Percentiles rank a stretch among this genome's conserved stretches.
Conservation (phyloP, 2,329 filamentous ascomycete species). For the Sporothrix humicola region DNA sequence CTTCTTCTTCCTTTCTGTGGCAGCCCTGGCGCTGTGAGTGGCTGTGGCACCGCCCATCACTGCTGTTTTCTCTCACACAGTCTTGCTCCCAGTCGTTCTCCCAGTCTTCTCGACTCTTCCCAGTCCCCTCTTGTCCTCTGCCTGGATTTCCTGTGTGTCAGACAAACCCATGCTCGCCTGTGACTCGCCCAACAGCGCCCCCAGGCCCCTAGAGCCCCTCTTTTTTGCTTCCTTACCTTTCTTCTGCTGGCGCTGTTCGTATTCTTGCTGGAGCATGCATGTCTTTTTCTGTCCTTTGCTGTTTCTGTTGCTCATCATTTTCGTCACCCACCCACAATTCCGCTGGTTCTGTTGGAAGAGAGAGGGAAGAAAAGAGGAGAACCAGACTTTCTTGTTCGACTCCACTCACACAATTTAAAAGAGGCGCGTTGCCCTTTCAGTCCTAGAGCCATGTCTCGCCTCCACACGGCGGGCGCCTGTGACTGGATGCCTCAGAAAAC, state of each 20-base stretch:
- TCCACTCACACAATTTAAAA: constrained; percentile 26
- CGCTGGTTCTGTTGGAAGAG: background rate
- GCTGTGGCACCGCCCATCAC: constrained; percentile 33
- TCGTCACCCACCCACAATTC: constrained; percentile 28
- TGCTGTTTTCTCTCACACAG: background rate
- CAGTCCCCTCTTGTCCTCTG: constrained; percentile 20
- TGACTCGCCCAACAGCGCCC: constrained; percentile 31
- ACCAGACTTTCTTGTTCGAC: background rate
- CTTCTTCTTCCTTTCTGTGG: background rate
- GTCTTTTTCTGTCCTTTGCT: background rate
- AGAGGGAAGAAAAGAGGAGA: background rate
- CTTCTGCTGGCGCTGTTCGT: background rate
- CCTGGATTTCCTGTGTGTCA: constrained; percentile 35
- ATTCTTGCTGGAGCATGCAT: constrained; percentile 14
- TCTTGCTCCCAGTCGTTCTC: background rate
- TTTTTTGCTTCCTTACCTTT: background rate
- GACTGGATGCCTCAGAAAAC: constrained; percentile 28
- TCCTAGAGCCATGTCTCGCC: constrained; percentile 19
- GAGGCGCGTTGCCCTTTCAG: constrained; percentile 14
- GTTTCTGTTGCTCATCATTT: constrained; percentile 26
- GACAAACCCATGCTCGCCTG: constrained; percentile 33
- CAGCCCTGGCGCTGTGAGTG: constrained; percentile 25
- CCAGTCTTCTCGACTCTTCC: constrained; percentile 20
- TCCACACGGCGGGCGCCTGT: constrained; percentile 30
- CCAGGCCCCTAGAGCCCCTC: background rate